Evolutionary conservation across 768 basidiomycete species (phyloP).

Genomic region (Inosperma sp.): DNA sequence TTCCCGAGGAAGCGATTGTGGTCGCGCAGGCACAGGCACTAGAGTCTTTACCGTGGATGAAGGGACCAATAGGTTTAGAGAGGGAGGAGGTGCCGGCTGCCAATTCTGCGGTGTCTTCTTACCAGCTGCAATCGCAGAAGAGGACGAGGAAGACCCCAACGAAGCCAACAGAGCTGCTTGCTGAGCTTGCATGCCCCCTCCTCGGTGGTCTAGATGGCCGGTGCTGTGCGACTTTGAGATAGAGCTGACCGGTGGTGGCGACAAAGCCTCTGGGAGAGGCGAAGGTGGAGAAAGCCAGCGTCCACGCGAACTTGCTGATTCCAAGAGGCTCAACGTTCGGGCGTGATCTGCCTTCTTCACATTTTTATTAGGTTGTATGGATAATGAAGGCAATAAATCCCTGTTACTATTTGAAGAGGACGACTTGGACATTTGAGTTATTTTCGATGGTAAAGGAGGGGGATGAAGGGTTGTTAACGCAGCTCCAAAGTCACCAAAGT

Average conservation of each 20-base stretch:
- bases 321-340: constrained; percentile 55
- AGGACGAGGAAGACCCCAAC: constrained; percentile 14
- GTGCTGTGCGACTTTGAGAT: constrained; percentile 14
- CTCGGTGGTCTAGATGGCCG: constrained; percentile 26
- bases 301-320: constrained; percentile 50
- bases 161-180: constrained; percentile 27
- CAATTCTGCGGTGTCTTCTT: constrained; percentile 1
- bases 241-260: constrained; percentile 28
- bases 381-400: not conserved
- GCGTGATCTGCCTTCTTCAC: constrained; percentile 46
- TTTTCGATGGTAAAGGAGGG: too few species aligned
- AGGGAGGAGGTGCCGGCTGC: not conserved
- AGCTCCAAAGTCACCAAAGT: constrained; percentile 15
- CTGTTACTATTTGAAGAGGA: constrained; percentile 13
- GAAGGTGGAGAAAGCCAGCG: constrained; percentile 48
- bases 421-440: too few species aligned
- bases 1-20: constrained; percentile 1
- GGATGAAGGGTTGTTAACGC: not conserved
- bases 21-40: not conserved
- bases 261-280: constrained; percentile 38
- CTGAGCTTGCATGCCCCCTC: constrained; percentile 28
- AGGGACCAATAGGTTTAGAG: not conserved
- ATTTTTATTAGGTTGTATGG: constrained; percentile 23
- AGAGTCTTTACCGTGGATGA: constrained; percentile 1
- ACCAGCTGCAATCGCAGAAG: not conserved